These are phyloP conservation scores for Graphilbum ipis-grandicollis DNA, from an alignment of 2,329 filamentous ascomycete species.

Conservation along the genomic window DNA sequence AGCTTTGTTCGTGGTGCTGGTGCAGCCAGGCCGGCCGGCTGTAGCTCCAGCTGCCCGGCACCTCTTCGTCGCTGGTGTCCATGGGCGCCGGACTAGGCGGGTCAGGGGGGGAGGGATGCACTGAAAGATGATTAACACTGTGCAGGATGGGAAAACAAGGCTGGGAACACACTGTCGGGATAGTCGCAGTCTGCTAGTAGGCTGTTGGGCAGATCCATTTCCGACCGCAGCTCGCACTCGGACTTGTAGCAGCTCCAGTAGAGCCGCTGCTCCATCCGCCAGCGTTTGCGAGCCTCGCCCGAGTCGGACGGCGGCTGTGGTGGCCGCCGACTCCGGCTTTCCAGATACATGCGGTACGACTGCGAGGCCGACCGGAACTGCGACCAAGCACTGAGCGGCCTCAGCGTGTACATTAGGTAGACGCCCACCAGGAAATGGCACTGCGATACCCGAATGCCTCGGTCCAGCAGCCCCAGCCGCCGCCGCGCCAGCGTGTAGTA, in stretches of 20 bases:
- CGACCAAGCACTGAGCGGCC: not conserved
- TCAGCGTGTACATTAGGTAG: conserved; percentile 1
- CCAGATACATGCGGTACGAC: not conserved
- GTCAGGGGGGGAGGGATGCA: not conserved
- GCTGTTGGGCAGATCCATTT: conserved; percentile 1
- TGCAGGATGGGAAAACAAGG: not conserved
- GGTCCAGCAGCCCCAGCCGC: not conserved
- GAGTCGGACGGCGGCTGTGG: not conserved
- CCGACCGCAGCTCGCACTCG: conserved; percentile 1
- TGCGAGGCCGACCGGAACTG: not conserved
- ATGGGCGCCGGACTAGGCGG: not conserved
- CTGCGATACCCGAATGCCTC: not conserved
- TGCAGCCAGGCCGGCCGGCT: not conserved
- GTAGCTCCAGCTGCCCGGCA: not conserved
- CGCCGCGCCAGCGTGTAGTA: not conserved
- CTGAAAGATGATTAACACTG: not conserved
- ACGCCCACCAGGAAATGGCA: conserved; percentile 1
- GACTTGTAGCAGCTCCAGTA: conserved; percentile 4
- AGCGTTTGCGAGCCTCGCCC: not conserved
- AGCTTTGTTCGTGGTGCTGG: conserved; percentile 1
- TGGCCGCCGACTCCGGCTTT: not conserved
- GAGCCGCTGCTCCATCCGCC: conserved; percentile 2
- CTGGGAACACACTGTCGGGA: not conserved
- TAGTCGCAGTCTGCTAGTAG: not conserved
- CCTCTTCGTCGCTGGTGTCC: no score